Evolutionary conservation across 2,329 filamentous ascomycete genomes (phyloP).

Genomic region (Byssoonygena ceratinophila): DNA sequence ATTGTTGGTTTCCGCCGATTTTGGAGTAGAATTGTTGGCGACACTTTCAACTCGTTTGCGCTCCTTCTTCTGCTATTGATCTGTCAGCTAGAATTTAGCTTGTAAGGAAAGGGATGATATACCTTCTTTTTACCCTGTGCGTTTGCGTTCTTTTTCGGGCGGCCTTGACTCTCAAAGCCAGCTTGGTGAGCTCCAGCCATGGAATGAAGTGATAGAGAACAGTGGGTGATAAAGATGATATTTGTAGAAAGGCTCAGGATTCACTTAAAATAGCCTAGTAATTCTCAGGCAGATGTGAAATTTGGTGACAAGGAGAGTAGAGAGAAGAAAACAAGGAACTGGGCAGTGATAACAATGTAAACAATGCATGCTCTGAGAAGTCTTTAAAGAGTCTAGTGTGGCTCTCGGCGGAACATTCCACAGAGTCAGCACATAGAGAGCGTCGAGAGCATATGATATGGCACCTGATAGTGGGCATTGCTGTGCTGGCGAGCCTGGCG

Average conservation of each 20-base stretch:
- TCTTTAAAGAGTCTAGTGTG: neutral
- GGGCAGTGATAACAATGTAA: neutral
- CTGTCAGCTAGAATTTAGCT: neutral
- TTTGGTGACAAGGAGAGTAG: neutral
- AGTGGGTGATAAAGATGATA: neutral
- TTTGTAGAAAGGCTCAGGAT: neutral
- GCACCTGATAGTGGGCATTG: neutral
- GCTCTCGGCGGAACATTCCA: neutral
- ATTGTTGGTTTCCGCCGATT: neutral
- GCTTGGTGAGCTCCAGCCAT: neutral
- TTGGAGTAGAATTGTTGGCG: neutral
- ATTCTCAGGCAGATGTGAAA: neutral
- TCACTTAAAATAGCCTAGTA: neutral
- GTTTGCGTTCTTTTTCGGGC: neutral
- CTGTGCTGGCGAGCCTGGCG: neutral
- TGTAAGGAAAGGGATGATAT: neutral
- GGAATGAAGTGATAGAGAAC: neutral
- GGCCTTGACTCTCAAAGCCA: neutral
- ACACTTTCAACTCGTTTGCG: neutral
- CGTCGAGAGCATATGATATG: neutral
- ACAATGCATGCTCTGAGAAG: neutral
- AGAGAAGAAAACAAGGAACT: neutral
- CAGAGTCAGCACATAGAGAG: neutral
- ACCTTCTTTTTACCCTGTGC: neutral
- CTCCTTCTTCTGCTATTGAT: neutral